phyloP scores from a whole-genome alignment of 2,329 filamentous ascomycete species.

The Claviceps sp. region DNA sequence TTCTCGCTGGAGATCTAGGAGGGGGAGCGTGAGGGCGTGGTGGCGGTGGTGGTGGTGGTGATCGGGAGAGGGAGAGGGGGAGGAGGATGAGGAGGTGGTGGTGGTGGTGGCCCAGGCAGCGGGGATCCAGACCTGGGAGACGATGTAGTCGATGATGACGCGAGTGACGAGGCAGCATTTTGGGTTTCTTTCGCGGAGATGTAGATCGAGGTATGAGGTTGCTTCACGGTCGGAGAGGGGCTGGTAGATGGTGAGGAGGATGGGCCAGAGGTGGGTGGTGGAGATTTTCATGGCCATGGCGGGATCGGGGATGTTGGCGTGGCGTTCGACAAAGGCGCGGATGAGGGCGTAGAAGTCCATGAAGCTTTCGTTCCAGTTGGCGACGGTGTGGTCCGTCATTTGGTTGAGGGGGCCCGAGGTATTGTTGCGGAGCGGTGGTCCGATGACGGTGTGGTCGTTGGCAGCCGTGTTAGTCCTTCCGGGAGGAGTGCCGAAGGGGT shows the following conservation, averaged over 20 bases:
- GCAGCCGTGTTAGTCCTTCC: background rate
- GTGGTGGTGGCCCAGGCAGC: constrained; percentile 25
- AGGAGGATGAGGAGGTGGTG: constrained; percentile 20
- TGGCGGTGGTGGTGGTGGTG: constrained; percentile 4
- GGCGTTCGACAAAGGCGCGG: constrained; percentile 22
- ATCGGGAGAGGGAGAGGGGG: background rate
- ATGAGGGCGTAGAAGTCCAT: constrained; percentile 24
- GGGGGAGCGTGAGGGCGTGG: constrained; percentile 18
- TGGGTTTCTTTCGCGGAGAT: constrained; percentile 25
- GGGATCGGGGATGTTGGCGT: constrained; percentile 20
- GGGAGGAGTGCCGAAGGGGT: background rate
- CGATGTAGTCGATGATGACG: constrained; percentile 28
- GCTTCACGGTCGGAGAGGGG: constrained; percentile 25
- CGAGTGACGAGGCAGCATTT: constrained; percentile 30
- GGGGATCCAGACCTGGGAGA: constrained; percentile 27
- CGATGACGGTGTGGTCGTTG: constrained; percentile 5
- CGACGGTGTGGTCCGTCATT: constrained; percentile 21
- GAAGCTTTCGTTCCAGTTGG: constrained; percentile 22
- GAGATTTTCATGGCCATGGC: constrained; percentile 16
- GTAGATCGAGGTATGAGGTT: constrained; percentile 26
- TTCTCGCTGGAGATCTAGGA: constrained; percentile 24
- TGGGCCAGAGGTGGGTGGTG: constrained; percentile 21
- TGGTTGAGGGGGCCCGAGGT: constrained; percentile 19
- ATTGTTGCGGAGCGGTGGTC: constrained; percentile 9
- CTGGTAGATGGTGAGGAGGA: constrained; percentile 23